Evolutionary conservation across 2,329 filamentous ascomycete species (phyloP).

Genomic region (Zymoseptoria ardabiliae): DNA sequence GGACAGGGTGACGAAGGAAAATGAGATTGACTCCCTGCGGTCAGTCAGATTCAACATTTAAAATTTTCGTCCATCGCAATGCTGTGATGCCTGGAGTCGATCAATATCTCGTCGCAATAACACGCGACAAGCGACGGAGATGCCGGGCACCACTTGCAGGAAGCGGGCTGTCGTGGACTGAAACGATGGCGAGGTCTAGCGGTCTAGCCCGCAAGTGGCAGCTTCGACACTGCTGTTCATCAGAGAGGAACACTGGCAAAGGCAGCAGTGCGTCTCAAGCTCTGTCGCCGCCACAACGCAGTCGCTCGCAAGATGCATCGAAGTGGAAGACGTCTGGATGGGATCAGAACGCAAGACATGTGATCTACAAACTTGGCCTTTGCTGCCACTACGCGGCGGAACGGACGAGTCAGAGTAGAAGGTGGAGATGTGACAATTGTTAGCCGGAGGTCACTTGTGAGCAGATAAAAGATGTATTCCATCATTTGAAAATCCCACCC

Average conservation of each 20-base stretch:
- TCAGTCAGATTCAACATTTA: not conserved
- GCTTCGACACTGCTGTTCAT: not conserved
- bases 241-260: not conserved
- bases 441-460: not conserved
- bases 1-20: slow-evolving; percentile 25
- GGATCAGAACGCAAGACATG: not conserved
- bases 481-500: not conserved
- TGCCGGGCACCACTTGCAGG: not conserved
- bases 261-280: not conserved
- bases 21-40: slow-evolving; percentile 13
- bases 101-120: not conserved
- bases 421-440: not conserved
- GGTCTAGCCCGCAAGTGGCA: not conserved
- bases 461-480: not conserved
- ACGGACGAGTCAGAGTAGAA: not conserved
- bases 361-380: not conserved
- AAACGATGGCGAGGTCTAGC: not conserved
- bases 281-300: not conserved
- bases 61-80: not conserved
- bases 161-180: not conserved
- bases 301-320: not conserved
- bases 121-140: not conserved
- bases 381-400: too few species aligned
- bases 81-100: not conserved
- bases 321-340: not conserved